Evolutionary conservation across 2,329 filamentous ascomycete genomes (phyloP).

Genomic region (Botrytis pseudocinerea): DNA sequence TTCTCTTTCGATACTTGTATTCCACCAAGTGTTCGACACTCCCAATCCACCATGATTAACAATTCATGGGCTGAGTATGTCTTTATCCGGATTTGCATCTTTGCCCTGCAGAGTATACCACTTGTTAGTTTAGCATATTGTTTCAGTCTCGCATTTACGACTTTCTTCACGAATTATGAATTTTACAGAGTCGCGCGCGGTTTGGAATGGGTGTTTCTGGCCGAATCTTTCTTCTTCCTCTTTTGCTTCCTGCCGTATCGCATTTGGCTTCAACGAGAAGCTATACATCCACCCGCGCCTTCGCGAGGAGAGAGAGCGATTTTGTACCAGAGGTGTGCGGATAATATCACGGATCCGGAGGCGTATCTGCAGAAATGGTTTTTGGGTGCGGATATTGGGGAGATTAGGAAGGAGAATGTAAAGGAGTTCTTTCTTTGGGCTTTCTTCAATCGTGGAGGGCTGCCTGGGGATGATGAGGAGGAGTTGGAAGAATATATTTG

Average conservation of each 20-base stretch:
- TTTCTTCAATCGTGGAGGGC: constrained; percentile 52
- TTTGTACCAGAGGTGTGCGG: constrained; percentile 53
- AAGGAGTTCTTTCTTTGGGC: constrained; percentile 64
- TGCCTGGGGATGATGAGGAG: constrained; percentile 48
- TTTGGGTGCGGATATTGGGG: constrained; percentile 50
- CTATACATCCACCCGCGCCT: constrained; percentile 50
- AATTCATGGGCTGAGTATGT: constrained; percentile 38
- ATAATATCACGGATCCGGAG: constrained; percentile 53
- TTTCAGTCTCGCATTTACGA: constrained; percentile 38
- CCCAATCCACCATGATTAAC: constrained; percentile 39
- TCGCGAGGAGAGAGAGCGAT: constrained; percentile 48
- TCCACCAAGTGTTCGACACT: background rate
- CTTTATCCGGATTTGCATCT: constrained; percentile 50
- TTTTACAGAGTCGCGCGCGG: constrained; percentile 36
- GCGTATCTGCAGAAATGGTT: constrained; percentile 60
- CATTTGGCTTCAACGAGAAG: constrained; percentile 52
- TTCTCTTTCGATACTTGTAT: background rate
- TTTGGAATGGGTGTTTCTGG: constrained; percentile 46
- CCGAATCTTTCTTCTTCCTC: constrained; percentile 57
- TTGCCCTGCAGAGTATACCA: constrained; percentile 50
- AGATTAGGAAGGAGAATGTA: constrained; percentile 59
- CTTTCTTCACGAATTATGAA: constrained; percentile 39
- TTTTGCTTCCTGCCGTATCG: constrained; percentile 54
- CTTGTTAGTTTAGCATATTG: constrained; percentile 52
- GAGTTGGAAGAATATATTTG: constrained; percentile 58